Percentiles rank a stretch among this genome's conserved stretches.
Conservation (phyloP, 2,329 filamentous ascomycete species). For the Dothidotthia symphoricarpi region DNA sequence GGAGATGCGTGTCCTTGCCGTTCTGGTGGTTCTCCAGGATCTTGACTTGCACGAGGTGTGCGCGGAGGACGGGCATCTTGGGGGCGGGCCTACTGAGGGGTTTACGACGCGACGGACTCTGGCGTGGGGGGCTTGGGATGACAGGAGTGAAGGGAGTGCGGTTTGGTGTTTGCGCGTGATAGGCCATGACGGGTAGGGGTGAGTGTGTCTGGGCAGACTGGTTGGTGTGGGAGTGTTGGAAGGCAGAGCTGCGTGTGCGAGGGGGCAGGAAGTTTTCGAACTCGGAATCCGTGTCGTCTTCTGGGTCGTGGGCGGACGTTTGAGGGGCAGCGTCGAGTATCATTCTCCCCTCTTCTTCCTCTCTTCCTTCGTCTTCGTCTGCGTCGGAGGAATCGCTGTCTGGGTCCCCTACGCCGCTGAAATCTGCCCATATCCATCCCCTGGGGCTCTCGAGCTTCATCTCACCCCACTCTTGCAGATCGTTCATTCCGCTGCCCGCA, state of each 20-base stretch:
- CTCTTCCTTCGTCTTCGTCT: constrained; percentile 14
- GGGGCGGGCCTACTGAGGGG: constrained; percentile 57
- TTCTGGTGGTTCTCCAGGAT: constrained; percentile 98
- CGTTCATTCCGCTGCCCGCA: constrained; percentile 87
- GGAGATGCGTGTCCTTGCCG: constrained; percentile 96
- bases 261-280: constrained; percentile 2
- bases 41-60: constrained; percentile 85
- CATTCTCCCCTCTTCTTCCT: too few species aligned
- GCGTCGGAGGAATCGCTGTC: constrained; percentile 20
- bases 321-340: not conserved
- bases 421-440: constrained; percentile 87
- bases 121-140: constrained; percentile 3
- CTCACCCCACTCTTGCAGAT: constrained; percentile 81
- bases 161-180: constrained; percentile 4
- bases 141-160: constrained; percentile 22
- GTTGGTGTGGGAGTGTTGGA: constrained; percentile 6
- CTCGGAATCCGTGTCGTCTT: constrained; percentile 13
- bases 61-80: constrained; percentile 73
- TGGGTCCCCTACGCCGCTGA: constrained; percentile 58
- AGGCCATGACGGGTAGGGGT: constrained; percentile 4
- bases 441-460: constrained; percentile 75
- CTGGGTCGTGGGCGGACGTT: not conserved
- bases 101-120: constrained; percentile 26
- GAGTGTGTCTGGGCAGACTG: too few species aligned
- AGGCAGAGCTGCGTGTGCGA: too few species aligned